These are phyloP conservation scores for Pyracantha coccinea DNA, from an alignment of 331 rosid species.

Conservation along the genomic window DNA sequence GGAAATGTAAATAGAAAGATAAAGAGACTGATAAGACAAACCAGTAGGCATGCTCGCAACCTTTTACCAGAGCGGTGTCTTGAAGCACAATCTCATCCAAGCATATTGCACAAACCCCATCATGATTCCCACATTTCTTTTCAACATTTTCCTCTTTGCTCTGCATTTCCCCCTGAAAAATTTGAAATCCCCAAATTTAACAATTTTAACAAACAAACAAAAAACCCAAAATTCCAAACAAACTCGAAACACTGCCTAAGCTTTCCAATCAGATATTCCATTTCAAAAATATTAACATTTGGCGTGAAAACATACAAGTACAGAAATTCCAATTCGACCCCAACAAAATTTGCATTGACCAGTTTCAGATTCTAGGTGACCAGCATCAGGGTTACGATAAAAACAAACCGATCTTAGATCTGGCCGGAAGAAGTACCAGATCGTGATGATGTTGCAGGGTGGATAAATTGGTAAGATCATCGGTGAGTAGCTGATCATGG, in stretches of 20 bases:
- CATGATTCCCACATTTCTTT: conserved; percentile 43
- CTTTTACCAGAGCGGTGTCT: conserved; percentile 77
- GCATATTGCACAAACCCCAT: conserved; percentile 72
- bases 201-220: not conserved
- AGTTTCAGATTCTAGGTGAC: not conserved
- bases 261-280: not conserved
- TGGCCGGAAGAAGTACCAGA: conserved; percentile 26
- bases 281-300: not conserved
- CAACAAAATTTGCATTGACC: not conserved
- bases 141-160: conserved; percentile 26
- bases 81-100: conserved; percentile 56
- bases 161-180: conserved; percentile 26
- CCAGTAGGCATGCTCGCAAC: conserved; percentile 97
- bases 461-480: conserved; percentile 20
- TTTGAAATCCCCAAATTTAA: not conserved
- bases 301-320: not conserved
- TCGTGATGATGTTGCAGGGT: conserved; percentile 25
- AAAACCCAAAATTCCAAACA: not conserved
- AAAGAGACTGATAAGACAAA: conserved; percentile 32
- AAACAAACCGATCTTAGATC: not conserved
- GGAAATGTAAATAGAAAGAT: not conserved
- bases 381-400: not conserved
- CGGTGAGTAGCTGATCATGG: conserved; percentile 21
- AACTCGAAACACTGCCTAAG: not conserved
- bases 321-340: not conserved